Conservation (phyloP, 2,329 filamentous ascomycete species). For the Hypoxylon rubiginosum region DNA sequence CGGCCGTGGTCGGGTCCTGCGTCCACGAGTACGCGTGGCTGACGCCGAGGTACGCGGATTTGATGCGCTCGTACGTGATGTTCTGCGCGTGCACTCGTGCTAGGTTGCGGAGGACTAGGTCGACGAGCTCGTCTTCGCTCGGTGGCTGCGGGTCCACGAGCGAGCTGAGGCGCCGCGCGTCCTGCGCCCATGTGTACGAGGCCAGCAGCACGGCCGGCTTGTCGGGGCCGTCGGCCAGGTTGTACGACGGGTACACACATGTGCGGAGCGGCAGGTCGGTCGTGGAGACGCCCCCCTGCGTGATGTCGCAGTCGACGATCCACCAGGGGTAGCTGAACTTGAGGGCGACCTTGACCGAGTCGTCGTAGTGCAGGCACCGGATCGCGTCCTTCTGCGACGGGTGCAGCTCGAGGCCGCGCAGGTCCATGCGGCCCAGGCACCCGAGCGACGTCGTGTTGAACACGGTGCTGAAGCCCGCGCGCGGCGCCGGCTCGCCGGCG, state of each 20-base stretch:
- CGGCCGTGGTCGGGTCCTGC: too few species aligned
- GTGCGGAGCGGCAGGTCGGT: slow-evolving; percentile 49
- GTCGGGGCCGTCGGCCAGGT: slow-evolving; percentile 39
- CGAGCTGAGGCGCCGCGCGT: too few species aligned
- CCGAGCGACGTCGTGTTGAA: slow-evolving; percentile 42
- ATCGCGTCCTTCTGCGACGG: slow-evolving; percentile 48
- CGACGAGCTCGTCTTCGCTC: too few species aligned
- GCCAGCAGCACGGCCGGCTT: slow-evolving; percentile 18
- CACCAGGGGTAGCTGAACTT: slow-evolving; percentile 53
- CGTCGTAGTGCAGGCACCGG: slow-evolving; percentile 49
- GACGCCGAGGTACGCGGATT: too few species aligned
- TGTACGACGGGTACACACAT: slow-evolving; percentile 53
- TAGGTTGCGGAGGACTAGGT: too few species aligned
- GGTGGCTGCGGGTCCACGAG: too few species aligned
- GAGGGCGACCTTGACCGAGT: slow-evolving; percentile 51
- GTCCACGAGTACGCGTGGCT: too few species aligned
- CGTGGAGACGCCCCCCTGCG: slow-evolving; percentile 44
- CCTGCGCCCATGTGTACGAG: slow-evolving; percentile 23
- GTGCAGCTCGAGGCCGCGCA: slow-evolving; percentile 28
- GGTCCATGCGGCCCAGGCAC: slow-evolving; percentile 36
- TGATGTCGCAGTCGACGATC: slow-evolving; percentile 42
- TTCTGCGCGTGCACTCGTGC: too few species aligned
- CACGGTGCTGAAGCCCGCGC: slow-evolving; percentile 30
- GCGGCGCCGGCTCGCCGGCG: slow-evolving; percentile 22
- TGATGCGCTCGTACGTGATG: too few species aligned